Evolutionary conservation across 2,329 filamentous ascomycete species (phyloP).

Genomic region (Ceratocystis ficicola): DNA sequence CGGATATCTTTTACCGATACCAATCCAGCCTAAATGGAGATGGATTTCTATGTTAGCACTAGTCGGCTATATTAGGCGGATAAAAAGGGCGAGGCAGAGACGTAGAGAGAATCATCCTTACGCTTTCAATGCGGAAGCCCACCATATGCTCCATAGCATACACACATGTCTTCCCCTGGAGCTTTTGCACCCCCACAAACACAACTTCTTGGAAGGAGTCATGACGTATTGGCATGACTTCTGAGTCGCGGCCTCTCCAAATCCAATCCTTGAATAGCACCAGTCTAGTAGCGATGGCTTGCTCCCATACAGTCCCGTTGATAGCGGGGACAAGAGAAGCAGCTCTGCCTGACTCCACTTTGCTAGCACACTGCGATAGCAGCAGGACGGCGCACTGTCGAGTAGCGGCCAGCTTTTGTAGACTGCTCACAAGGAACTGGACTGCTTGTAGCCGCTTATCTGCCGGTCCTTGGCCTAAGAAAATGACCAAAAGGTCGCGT

Average conservation of each 20-base stretch:
- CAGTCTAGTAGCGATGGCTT: constrained; percentile 58
- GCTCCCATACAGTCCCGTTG: constrained; percentile 68
- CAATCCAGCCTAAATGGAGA: constrained; percentile 14
- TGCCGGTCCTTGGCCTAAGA: constrained; percentile 24
- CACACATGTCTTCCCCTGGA: constrained; percentile 40
- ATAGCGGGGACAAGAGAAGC: constrained; percentile 65
- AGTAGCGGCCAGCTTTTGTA: constrained; percentile 64
- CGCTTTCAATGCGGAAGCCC: constrained; percentile 39
- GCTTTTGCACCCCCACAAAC: constrained; percentile 47
- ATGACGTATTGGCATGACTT: constrained; percentile 2
- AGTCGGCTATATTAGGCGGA: not conserved
- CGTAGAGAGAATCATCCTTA: constrained; percentile 27
- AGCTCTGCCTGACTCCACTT: constrained; percentile 53
- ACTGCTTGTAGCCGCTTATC: constrained; percentile 41
- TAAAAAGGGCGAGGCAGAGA: not conserved
- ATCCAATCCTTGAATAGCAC: constrained; percentile 70
- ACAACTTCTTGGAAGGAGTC: constrained; percentile 16
- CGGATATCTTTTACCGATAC: constrained; percentile 24
- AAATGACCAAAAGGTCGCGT: not conserved
- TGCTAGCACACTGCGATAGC: constrained; percentile 71
- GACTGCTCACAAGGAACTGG: constrained; percentile 52
- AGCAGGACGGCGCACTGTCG: constrained; percentile 62
- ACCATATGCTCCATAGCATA: constrained; percentile 35
- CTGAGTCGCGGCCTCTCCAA: constrained; percentile 29
- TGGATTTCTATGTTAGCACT: not conserved